phyloP scores from a whole-genome alignment of 768 basidiomycete species.

The Tubosaeta sp. region DNA sequence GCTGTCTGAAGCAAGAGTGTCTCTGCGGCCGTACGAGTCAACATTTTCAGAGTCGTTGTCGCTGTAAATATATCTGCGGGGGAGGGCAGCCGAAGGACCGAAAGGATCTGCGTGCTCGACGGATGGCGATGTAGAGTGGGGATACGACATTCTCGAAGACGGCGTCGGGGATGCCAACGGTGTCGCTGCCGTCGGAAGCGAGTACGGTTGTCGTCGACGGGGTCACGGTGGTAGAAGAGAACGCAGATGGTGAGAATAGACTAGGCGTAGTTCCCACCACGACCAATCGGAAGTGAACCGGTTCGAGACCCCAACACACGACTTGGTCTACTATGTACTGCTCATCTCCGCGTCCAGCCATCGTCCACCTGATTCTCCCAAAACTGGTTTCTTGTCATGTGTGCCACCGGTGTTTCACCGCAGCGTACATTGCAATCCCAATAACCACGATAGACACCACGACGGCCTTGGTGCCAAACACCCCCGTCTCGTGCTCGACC shows the following conservation, averaged over 20 bases:
- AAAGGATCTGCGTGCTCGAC: conserved; percentile 69
- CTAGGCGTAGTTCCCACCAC: conserved; percentile 24
- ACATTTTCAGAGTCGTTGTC: conserved; percentile 74
- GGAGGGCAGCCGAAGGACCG: conserved; percentile 36
- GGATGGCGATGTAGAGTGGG: conserved; percentile 53
- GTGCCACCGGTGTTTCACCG: conserved; percentile 40
- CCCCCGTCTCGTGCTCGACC: conserved; percentile 74
- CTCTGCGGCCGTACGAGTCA: conserved; percentile 58
- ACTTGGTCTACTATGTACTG: neutral
- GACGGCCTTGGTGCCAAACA: conserved; percentile 48
- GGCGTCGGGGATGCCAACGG: conserved; percentile 15
- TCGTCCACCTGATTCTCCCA: too few species aligned
- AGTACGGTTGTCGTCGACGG: conserved; percentile 3
- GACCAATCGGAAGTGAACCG: conserved; percentile 18
- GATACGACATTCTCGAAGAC: conserved; percentile 40
- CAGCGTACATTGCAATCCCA: conserved; percentile 39
- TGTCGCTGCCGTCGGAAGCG: conserved; percentile 9
- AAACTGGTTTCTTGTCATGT: too few species aligned
- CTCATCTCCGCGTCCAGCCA: conserved; percentile 9
- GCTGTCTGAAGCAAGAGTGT: conserved; percentile 67
- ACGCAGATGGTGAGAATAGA: conserved; percentile 13
- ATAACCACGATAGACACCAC: conserved; percentile 36
- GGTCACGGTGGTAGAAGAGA: conserved; percentile 5
- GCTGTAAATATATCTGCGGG: conserved; percentile 51
- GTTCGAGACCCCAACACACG: conserved; percentile 11